These are phyloP conservation scores for Sextonia rubra DNA, from an alignment of 164 flowering plant genomes.

Conservation along the genomic window DNA sequence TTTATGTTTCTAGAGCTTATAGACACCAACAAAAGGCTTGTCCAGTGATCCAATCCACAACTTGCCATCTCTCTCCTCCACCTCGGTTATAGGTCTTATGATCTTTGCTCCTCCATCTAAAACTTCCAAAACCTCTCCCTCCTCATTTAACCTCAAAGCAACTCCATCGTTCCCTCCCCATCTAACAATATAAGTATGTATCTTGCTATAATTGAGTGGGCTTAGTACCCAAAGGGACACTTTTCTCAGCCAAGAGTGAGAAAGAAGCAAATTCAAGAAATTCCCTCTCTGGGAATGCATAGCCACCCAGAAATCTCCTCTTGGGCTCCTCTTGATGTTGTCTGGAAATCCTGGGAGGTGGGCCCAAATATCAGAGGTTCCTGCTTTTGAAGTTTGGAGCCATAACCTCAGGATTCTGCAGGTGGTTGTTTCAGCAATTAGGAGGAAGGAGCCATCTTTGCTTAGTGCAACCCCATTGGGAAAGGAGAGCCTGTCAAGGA, in stretches of 20 bases:
- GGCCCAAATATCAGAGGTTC: conserved; percentile 8
- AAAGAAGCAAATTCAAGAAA: not conserved
- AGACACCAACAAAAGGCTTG: conserved; percentile 9
- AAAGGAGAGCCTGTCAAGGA: conserved; percentile 19
- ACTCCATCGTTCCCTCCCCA: not conserved
- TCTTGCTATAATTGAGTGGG: not conserved
- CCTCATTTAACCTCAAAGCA: conserved; percentile 8
- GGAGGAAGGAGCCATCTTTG: conserved; percentile 27
- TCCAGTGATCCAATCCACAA: conserved; percentile 13
- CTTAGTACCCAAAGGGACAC: not conserved
- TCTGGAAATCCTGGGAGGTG: conserved; percentile 27
- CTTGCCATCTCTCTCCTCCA: conserved; percentile 7
- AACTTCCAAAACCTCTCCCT: conserved; percentile 12
- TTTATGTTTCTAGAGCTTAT: conserved; percentile 7
- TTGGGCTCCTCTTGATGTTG: conserved; percentile 20
- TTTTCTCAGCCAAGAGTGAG: not conserved
- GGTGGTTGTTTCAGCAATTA: conserved; percentile 14
- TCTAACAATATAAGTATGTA: not conserved
- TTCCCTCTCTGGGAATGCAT: conserved; percentile 5
- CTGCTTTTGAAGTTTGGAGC: conserved; percentile 19
- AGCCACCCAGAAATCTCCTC: conserved; percentile 27
- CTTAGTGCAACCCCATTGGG: conserved; percentile 47
- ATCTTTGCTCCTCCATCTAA: conserved; percentile 11
- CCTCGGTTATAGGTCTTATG: conserved; percentile 3
- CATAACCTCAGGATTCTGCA: conserved; percentile 12